Percentiles rank a stretch among this genome's conserved stretches.
Conservation (phyloP, 192 early-diverging fungal genomes). For the Linnemannia schmuckeri region DNA sequence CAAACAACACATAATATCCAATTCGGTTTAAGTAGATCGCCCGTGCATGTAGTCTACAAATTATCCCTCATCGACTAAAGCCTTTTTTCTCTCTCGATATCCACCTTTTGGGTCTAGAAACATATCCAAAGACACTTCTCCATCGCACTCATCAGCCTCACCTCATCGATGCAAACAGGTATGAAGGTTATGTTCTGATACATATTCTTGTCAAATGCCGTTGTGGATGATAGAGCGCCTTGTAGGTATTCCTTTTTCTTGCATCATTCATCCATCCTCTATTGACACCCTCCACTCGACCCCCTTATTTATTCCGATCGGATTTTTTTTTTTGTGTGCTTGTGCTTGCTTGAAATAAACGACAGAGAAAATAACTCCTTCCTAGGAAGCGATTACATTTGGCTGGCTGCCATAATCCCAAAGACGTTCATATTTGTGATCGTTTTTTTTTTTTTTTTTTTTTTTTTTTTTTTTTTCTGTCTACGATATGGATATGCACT, state of each 20-base stretch:
- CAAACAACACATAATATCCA: not conserved
- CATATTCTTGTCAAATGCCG: not conserved
- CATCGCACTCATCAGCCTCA: too few species aligned
- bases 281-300: not conserved
- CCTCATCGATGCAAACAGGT: not conserved
- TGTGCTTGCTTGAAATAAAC: not conserved
- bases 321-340: not conserved
- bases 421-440: too few species aligned
- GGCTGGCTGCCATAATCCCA: too few species aligned
- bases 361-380: too few species aligned
- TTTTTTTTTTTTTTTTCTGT: too few species aligned
- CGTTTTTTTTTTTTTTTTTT: too few species aligned
- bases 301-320: not conserved
- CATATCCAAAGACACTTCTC: too few species aligned
- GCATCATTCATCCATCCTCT: not conserved
- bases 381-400: too few species aligned
- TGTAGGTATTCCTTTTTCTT: not conserved
- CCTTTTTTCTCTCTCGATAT: too few species aligned
- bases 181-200: not conserved
- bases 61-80: not conserved
- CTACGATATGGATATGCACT: too few species aligned
- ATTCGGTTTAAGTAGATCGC: not conserved
- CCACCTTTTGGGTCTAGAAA: too few species aligned
- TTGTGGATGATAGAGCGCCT: not conserved
- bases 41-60: too few species aligned